Percentiles rank a stretch among this genome's conserved stretches.
Evolutionary conservation across 768 basidiomycete species (phyloP).

Genomic region (Trametes elegans): DNA sequence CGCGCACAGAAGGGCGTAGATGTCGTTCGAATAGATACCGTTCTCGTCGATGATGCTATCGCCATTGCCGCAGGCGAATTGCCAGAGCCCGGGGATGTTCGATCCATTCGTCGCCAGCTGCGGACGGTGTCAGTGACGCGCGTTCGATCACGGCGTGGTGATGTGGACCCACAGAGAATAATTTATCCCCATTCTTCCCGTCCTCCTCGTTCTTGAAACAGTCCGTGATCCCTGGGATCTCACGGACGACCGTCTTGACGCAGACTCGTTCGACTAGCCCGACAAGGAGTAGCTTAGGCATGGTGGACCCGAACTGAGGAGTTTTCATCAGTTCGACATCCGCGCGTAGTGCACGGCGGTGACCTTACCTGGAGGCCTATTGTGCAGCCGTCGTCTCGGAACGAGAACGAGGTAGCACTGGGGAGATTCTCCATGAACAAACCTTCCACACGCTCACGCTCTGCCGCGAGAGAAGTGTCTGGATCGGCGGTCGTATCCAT

Average conservation of each 20-base stretch:
- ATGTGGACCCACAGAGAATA: slow-evolving; percentile 44
- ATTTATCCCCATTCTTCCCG: slow-evolving; percentile 46
- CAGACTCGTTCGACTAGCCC: slow-evolving; percentile 91
- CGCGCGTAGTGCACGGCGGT: neutral
- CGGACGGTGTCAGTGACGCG: neutral
- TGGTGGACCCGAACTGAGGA: slow-evolving; percentile 74
- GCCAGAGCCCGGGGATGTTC: slow-evolving; percentile 89
- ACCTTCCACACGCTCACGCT: slow-evolving; percentile 44
- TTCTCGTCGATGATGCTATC: slow-evolving; percentile 65
- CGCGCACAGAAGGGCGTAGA: slow-evolving; percentile 84
- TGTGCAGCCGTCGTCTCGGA: slow-evolving; percentile 61
- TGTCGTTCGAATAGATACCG: slow-evolving; percentile 90
- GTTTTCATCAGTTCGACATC: neutral
- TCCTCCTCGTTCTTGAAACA: slow-evolving; percentile 77
- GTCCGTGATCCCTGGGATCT: slow-evolving; percentile 85
- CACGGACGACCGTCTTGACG: slow-evolving; percentile 79
- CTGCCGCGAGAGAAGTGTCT: slow-evolving; percentile 33
- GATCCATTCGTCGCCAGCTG: slow-evolving; percentile 91
- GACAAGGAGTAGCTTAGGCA: slow-evolving; percentile 91
- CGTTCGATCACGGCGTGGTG: neutral
- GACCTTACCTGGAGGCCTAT: slow-evolving; percentile 80
- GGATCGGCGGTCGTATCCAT: slow-evolving; percentile 33
- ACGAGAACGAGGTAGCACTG: slow-evolving; percentile 71
- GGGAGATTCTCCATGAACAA: slow-evolving; percentile 57
- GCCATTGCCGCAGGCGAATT: slow-evolving; percentile 48